Conservation (phyloP, 495 filamentous ascomycete genomes). For the Thozetella sp. region DNA sequence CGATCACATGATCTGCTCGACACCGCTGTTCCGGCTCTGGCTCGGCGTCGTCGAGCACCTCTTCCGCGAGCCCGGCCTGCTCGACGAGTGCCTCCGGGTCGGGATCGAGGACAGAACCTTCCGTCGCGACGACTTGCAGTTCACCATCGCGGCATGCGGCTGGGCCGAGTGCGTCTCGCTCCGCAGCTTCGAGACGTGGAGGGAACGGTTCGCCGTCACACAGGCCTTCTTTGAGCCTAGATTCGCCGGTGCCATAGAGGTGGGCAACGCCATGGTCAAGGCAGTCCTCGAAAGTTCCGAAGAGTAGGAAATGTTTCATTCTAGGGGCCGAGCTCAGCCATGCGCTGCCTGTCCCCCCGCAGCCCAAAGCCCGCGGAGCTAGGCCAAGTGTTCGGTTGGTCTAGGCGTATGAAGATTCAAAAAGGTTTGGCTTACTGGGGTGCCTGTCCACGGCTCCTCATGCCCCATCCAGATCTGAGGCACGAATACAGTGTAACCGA, state of each 20-base stretch:
- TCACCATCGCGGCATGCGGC: slow-evolving; percentile 92
- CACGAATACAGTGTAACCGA: too few relatives aligned
- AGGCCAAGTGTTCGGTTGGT: too few relatives aligned
- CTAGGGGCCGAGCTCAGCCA: too few relatives aligned
- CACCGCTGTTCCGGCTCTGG: slow-evolving; percentile 97
- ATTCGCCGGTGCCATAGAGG: slow-evolving; percentile 78
- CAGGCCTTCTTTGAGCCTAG: slow-evolving; percentile 88
- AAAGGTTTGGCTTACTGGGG: too few relatives aligned
- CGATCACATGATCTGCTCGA: slow-evolving; percentile 99
- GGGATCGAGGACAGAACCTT: slow-evolving; percentile 89
- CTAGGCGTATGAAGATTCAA: too few relatives aligned
- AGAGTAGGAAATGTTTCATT: neutral
- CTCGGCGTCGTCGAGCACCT: slow-evolving; percentile 96
- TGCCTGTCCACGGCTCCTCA: too few relatives aligned
- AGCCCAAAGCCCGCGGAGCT: too few relatives aligned
- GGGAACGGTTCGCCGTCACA: slow-evolving; percentile 84
- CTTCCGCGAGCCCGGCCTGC: slow-evolving; percentile 80
- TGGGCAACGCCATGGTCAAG: slow-evolving; percentile 97
- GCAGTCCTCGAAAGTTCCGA: slow-evolving; percentile 79
- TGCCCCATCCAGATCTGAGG: too few relatives aligned
- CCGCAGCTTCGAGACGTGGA: slow-evolving; percentile 88
- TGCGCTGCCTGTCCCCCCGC: neutral
- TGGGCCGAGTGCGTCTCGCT: slow-evolving; percentile 94
- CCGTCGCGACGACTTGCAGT: slow-evolving; percentile 89
- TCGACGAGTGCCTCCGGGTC: slow-evolving; percentile 83